Evolutionary conservation across 805 yeast species (phyloP).

Genomic region (Metschnikowia picachoensis): DNA sequence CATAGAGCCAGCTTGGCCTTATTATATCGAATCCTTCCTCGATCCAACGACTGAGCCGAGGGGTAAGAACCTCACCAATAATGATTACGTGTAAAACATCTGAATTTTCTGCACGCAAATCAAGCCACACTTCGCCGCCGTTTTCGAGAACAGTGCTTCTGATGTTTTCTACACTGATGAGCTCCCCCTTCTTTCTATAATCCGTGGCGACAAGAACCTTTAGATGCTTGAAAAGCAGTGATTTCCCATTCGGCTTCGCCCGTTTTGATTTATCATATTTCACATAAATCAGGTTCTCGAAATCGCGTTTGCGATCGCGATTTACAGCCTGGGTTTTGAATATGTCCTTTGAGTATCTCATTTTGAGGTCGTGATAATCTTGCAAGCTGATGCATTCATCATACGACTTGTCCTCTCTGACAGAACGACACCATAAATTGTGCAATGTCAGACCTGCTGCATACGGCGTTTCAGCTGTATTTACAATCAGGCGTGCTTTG

Average conservation of each 20-base stretch:
- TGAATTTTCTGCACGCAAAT: conserved; percentile 12
- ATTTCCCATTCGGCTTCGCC: conserved; percentile 11
- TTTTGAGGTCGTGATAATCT: conserved; percentile 46
- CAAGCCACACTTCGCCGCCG: conserved; percentile 46
- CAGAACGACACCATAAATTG: conserved; percentile 65
- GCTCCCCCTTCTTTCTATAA: conserved; percentile 19
- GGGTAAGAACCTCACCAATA: conserved; percentile 26
- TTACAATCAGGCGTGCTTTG: conserved; percentile 71
- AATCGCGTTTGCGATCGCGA: conserved; percentile 22
- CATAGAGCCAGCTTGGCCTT: conserved; percentile 68
- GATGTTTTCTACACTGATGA: conserved; percentile 36
- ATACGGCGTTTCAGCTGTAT: conserved; percentile 42
- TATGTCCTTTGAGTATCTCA: conserved; percentile 21
- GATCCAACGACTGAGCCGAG: conserved; percentile 24
- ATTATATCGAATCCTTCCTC: conserved; percentile 55
- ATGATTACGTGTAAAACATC: conserved; percentile 14
- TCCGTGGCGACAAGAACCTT: conserved; percentile 56
- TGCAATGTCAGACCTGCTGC: conserved; percentile 68
- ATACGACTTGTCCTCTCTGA: conserved; percentile 68
- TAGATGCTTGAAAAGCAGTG: conserved; percentile 41
- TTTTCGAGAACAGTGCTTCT: conserved; percentile 34
- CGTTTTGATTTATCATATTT: conserved; percentile 13
- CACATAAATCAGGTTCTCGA: conserved; percentile 15
- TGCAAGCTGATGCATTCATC: conserved; percentile 50
- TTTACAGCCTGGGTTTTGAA: conserved; percentile 29